Percentiles rank a stretch among this genome's conserved stretches.
These are phyloP conservation scores for Elongisporangium anandrum DNA, from an alignment of 352 stramenopile genomes.

Conservation along the genomic window DNA sequence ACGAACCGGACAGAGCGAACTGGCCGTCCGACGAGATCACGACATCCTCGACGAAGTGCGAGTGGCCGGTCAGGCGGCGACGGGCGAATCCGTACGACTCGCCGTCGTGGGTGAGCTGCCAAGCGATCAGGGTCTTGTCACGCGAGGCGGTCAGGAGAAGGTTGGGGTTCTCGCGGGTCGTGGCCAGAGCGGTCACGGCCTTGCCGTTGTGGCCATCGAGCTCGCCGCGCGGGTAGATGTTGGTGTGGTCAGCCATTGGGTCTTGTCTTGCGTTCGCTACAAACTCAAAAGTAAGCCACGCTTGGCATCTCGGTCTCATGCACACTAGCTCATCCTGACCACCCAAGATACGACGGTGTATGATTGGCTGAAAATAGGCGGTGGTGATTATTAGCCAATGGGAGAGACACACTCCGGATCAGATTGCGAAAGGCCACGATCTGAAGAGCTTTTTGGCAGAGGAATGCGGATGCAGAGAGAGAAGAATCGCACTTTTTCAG, in stretches of 20 bases:
- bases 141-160: conserved; percentile 97
- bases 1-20: conserved; percentile 98
- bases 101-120: conserved; percentile 91
- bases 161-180: conserved; percentile 98
- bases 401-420: background rate
- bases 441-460: background rate
- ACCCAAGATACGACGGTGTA: background rate
- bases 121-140: conserved; percentile 94
- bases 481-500: background rate
- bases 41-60: conserved; percentile 99
- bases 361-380: background rate
- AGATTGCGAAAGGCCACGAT: background rate
- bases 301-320: background rate
- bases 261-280: conserved; percentile 2
- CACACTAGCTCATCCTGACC: background rate
- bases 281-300: background rate
- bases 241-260: conserved; percentile 70
- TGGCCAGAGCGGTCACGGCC: conserved; percentile 94
- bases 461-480: background rate
- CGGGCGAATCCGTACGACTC: conserved; percentile 98
- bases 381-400: background rate
- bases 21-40: conserved; percentile 99
- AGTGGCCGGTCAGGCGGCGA: conserved; percentile 97
- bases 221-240: conserved; percentile 84
- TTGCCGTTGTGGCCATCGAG: conserved; percentile 89